These are phyloP conservation scores for Fagopyrum homotropicum DNA, from an alignment of 148 eudicot genomes.

Conservation along the genomic window DNA sequence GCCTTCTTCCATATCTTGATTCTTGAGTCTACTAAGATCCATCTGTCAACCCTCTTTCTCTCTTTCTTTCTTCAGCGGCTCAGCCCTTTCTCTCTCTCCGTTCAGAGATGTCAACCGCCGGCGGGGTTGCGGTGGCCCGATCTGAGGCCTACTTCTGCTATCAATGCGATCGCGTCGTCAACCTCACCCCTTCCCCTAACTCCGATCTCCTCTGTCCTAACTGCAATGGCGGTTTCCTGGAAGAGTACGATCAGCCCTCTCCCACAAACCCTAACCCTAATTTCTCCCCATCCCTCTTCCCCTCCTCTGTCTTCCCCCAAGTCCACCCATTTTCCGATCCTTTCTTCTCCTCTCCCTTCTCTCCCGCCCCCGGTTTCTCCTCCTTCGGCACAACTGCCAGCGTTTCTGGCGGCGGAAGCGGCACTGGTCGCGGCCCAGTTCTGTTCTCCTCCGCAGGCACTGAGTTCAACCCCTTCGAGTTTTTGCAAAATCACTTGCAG, in stretches of 20 bases:
- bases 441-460: constrained; percentile 15
- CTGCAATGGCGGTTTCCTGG: constrained; percentile 55
- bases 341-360: constrained; percentile 12
- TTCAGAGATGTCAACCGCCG: constrained; percentile 12
- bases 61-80: too few relatives aligned
- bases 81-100: not conserved
- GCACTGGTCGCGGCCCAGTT: not conserved
- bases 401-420: constrained; percentile 7
- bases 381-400: constrained; percentile 16
- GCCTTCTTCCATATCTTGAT: not conserved
- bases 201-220: constrained; percentile 44
- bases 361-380: not conserved
- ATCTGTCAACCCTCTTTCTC: not conserved
- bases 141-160: constrained; percentile 19
- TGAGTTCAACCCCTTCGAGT: constrained; percentile 26
- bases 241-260: constrained; percentile 39
- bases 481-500: constrained; percentile 28
- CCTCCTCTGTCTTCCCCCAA: constrained; percentile 18
- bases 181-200: constrained; percentile 14
- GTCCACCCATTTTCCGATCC: not conserved
- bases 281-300: constrained; percentile 15
- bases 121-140: not conserved
- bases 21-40: not conserved
- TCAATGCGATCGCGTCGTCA: constrained; percentile 16
- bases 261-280: constrained; percentile 22